Evolutionary conservation across 2,329 filamentous ascomycete genomes (phyloP), one percentile per base, ranked within the genome.

Genomic region (Talaromyces sp.): DNA sequence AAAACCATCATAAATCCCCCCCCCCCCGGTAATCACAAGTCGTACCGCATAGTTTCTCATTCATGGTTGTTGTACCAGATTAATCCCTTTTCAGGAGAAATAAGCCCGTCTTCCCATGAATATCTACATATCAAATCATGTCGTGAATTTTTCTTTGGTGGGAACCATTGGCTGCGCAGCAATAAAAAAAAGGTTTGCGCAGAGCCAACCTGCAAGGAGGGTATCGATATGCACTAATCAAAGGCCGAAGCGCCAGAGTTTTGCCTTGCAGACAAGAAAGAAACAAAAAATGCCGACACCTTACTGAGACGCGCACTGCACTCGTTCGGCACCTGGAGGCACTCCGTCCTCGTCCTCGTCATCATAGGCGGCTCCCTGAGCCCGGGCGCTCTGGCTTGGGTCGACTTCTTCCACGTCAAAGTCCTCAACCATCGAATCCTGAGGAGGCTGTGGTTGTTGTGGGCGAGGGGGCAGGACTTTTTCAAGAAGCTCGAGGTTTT

Each of bases 361-460:
- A 0, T 91, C 89, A 60, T 77, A 79, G 53, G 79, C 81, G 27
- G 81, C 81, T 65, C 85, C 87, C 12, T 62, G 89, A 52, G 89
- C 89, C 67, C 89, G 84, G 59, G 84, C 77, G 53, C 85, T 80
- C 68, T 89, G 85, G 70, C 83, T 86, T 50, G 83, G 78, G 70
- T 97, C 94, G 50, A 96, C 82, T 63, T 96, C 90, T 76, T 98
- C 92, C 36, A 98, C 84, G 57, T 90, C 87, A 69, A 89, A 96
- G 68, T 91, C 89, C 72, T 99, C 95, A 23, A 90, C 90, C 92
- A 98, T 97, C 34, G 90, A 88, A 72, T 98, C 93, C 31, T 83
- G 70, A 5, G 94, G 92, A 54, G 92, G 90, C 28, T 85, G 77
- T 61, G 84, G 80, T 74, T 90, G 83, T 44, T 88, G 74, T 44